Evolutionary conservation across 257 asterid species (phyloP), one percentile per base, ranked within the genome.

Genomic region (Solanum arcanum): DNA sequence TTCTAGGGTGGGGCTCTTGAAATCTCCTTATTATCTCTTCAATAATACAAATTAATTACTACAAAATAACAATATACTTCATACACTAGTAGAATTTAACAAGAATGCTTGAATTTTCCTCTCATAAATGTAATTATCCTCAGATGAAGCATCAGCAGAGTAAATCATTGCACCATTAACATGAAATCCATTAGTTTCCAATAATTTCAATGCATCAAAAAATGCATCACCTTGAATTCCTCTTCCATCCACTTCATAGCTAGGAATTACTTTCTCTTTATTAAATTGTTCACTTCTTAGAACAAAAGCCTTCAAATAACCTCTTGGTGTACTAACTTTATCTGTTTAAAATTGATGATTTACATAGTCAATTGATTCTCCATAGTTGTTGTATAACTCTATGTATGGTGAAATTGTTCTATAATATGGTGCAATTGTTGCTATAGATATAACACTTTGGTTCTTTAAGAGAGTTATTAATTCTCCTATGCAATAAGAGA

Each of bases 171-270:
- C 93, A 44, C 98, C 98, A 86, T 89, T 87, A 12, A 95, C 75
- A 42, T 87, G 90, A 86, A 90, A 91, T 12, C 94, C 97, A 76
- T 87, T 86, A 37, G 88, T 88, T 83, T 91, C 92, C 89, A 95
- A 52, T 52, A 92, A 41, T 25, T 70, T 76, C 88, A 95, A 80
- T 7, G 96, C 97, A 41, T 88, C 90, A 83, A 94, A 94, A 77
- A 95, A 95, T 4, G 88, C 89, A 66, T 92, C 94, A 27, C 98
- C 98, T 59, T 95, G 97, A 84, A 95, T 91, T 74, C 98, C 98
- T 69, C 98, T 94, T 66, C 98, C 98, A 62, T 90, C 88, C 25
- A 94, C 97, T 84, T 95, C 98, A 85, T 95, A 95, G 84, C 94
- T 90, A 2, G 96, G 97, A 90, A 95, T 35, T 37, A 95, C 91